Base-by-base conservation (phyloP, 2,329 filamentous ascomycete genomes). In the Stagonosporopsis tanaceti region DNA sequence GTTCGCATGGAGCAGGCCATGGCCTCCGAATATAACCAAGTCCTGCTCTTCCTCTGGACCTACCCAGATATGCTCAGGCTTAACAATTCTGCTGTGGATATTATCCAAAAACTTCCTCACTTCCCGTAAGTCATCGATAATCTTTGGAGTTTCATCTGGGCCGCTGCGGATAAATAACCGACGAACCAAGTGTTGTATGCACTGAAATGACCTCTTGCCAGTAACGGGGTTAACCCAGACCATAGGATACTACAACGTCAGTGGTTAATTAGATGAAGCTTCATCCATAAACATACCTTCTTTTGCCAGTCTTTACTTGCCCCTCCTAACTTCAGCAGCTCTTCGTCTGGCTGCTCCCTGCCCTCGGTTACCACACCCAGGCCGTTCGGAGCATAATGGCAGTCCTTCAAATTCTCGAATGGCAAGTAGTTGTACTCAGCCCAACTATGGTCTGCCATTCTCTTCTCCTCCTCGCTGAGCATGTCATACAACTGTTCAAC, bases 371-470 rank as follows among this genome's bases (percentile, higher is more conserved):
- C 44, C 3, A 47, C 20, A 6, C 30, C 30, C 2, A 47, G 44
- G 1, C 44, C 44, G 14, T 34, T 47, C 1, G 44, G 32, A 35
- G 17, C 20, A 0, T 6, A 4, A 14, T n/a, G 30, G 11, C 44
- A 47, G 17, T 25, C 30, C 11, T 24, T n/a, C 6, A 47, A n/a
- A 4, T 11, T 68, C 65, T 38, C 66, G 28, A 17, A 50, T n/a
- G 38, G 35, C 12, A 5, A 24, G 9, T 14, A 15, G 0, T 4
- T 35, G 56, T 81, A 81, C 65, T 81, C 79, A 14, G 80, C 78
- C 77, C 78, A 81, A 27, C 74, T 78, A 59, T 81, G 73, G 59
- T 81, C 78, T 14, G 73, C 78, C 17, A 79, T 52, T 27, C 59
- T 58, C 59, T 74, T 73, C 63, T 82, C 80, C n/a, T 80, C 77